Conservation (phyloP, 768 basidiomycete genomes). For the Agaricus blazei region DNA sequence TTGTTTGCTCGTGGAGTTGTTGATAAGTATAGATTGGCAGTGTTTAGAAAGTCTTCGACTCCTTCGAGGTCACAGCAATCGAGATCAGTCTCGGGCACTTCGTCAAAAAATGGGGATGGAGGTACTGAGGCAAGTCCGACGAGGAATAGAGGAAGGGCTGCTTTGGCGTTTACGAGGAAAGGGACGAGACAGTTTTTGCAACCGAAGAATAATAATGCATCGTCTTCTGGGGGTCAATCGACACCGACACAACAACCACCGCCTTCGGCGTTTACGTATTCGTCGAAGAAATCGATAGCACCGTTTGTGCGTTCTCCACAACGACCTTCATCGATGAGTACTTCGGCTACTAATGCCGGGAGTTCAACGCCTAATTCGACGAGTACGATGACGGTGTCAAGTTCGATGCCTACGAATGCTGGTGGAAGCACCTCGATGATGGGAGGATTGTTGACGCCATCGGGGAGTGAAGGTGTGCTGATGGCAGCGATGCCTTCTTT, state of each 20-base stretch:
- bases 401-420: constrained; percentile 22
- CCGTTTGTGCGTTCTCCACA: constrained; percentile 19
- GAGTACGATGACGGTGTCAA: constrained; percentile 24
- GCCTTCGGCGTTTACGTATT: constrained; percentile 50
- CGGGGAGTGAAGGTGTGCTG: constrained; percentile 28
- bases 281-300: constrained; percentile 34
- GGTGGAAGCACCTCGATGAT: too few species aligned
- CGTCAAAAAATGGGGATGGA: constrained; percentile 35
- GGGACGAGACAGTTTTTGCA: constrained; percentile 68
- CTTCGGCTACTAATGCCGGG: not conserved
- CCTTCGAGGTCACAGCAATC: constrained; percentile 27
- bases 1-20: constrained; percentile 90
- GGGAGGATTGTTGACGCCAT: constrained; percentile 52
- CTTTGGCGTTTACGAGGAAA: constrained; percentile 68
- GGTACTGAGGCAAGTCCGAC: constrained; percentile 41
- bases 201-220: constrained; percentile 33
- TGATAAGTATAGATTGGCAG: constrained; percentile 79
- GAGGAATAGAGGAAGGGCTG: constrained; percentile 64
- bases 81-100: constrained; percentile 54
- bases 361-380: constrained; percentile 32
- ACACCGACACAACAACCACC: not conserved
- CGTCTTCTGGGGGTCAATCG: not conserved
- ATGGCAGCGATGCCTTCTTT: constrained; percentile 58
- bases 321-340: not conserved
- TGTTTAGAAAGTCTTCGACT: constrained; percentile 80